phyloP scores from a whole-genome alignment of 306 rosid species.

The Cyamopsis tetragonoloba region DNA sequence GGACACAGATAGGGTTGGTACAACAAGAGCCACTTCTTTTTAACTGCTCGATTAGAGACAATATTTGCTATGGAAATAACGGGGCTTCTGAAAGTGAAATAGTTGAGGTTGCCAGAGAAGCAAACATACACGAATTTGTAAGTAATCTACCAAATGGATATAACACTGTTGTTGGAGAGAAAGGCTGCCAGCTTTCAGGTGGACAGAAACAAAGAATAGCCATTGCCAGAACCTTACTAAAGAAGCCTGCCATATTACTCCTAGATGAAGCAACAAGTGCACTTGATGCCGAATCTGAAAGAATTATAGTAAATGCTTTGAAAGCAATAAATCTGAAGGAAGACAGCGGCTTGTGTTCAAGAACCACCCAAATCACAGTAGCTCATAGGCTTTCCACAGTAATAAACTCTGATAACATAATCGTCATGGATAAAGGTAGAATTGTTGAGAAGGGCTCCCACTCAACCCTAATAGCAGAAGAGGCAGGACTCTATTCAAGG shows the following conservation, averaged over 20 bases:
- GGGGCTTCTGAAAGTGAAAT: constrained; percentile 68
- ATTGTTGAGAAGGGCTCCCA: constrained; percentile 74
- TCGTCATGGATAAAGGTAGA: constrained; percentile 74
- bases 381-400: constrained; percentile 87
- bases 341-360: constrained; percentile 36
- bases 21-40: constrained; percentile 91
- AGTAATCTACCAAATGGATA: constrained; percentile 73
- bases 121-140: constrained; percentile 72
- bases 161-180: constrained; percentile 72
- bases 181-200: constrained; percentile 87
- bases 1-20: constrained; percentile 74
- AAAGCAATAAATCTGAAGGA: constrained; percentile 44
- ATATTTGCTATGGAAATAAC: constrained; percentile 65
- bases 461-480: constrained; percentile 46
- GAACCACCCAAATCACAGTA: constrained; percentile 69
- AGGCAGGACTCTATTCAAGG: constrained; percentile 72
- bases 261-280: constrained; percentile 97
- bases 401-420: constrained; percentile 62
- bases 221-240: constrained; percentile 73
- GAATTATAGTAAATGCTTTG: constrained; percentile 58
- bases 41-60: constrained; percentile 65
- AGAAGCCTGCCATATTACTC: constrained; percentile 70
- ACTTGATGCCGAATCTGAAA: constrained; percentile 83
- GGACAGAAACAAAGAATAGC: constrained; percentile 95
- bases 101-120: constrained; percentile 63